phyloP scores from a whole-genome alignment of 2,329 filamentous ascomycete species.

The Phialophora tarda region DNA sequence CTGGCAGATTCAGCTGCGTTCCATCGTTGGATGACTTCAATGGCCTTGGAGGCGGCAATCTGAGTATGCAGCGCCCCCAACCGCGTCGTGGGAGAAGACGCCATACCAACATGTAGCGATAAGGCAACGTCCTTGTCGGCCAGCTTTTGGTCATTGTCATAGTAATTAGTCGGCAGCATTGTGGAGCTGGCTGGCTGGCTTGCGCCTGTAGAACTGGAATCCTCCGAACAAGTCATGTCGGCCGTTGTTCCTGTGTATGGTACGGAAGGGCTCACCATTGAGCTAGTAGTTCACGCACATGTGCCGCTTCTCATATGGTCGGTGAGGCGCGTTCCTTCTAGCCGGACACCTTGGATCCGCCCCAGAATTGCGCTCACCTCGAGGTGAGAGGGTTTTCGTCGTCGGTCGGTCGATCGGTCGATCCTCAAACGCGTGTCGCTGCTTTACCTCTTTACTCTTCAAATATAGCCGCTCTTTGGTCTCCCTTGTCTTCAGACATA shows the following conservation, averaged over 20 bases:
- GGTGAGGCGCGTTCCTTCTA: background rate
- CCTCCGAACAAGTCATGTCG: background rate
- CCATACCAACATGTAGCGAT: background rate
- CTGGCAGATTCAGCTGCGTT: too few relatives aligned
- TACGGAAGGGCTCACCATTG: background rate
- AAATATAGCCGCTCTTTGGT: background rate
- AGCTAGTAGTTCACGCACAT: background rate
- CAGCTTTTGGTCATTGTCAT: too few relatives aligned
- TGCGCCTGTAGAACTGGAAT: background rate
- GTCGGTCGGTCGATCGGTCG: background rate
- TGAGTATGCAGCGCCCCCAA: too few relatives aligned
- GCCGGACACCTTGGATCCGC: background rate
- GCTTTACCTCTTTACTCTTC: background rate
- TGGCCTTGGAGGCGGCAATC: too few relatives aligned
- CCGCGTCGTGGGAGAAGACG: background rate
- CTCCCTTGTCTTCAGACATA: conserved; percentile 21
- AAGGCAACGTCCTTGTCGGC: too few relatives aligned
- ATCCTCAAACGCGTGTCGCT: background rate
- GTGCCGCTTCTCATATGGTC: background rate
- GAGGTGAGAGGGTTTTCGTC: background rate
- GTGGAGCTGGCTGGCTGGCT: background rate
- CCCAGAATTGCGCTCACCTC: background rate
- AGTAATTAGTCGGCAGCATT: too few relatives aligned
- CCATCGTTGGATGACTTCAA: too few relatives aligned
- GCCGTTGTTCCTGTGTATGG: background rate